Conservation (phyloP, 345 rosid genomes). For the Nephelium lappaceum region DNA sequence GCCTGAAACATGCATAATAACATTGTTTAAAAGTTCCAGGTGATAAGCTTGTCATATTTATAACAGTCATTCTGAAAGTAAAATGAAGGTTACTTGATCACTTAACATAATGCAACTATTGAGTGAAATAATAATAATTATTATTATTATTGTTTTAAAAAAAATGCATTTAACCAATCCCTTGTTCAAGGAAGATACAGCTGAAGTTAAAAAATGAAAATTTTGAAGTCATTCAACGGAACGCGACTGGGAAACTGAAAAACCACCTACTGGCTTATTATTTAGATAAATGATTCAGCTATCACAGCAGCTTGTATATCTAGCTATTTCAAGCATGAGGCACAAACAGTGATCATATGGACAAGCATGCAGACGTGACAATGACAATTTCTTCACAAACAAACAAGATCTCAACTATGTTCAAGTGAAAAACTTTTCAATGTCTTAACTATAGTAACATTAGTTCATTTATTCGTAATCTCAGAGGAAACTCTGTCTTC, state of each 20-base stretch:
- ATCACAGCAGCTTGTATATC: neutral
- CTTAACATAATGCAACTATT: neutral
- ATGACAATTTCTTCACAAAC: neutral
- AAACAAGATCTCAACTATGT: neutral
- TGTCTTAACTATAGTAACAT: neutral
- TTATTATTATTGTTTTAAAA: too few species aligned
- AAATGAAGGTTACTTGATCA: neutral
- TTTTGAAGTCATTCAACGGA: neutral
- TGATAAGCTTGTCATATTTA: neutral
- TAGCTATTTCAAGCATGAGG: neutral
- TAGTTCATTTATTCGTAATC: neutral
- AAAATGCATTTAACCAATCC: neutral
- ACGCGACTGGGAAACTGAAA: neutral
- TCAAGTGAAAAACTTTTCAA: neutral
- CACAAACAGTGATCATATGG: slow-evolving; percentile 1
- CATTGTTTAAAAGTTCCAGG: neutral
- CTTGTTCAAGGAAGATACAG: neutral
- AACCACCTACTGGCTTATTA: neutral
- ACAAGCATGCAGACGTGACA: neutral
- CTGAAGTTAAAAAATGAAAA: neutral
- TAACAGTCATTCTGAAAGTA: neutral
- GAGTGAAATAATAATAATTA: too few species aligned
- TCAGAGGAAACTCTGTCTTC: neutral
- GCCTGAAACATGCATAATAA: slow-evolving; percentile 45
- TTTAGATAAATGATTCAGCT: neutral